phyloP scores from a whole-genome alignment of 2,329 filamentous ascomycete species.

The Paecilomyces variotii region DNA sequence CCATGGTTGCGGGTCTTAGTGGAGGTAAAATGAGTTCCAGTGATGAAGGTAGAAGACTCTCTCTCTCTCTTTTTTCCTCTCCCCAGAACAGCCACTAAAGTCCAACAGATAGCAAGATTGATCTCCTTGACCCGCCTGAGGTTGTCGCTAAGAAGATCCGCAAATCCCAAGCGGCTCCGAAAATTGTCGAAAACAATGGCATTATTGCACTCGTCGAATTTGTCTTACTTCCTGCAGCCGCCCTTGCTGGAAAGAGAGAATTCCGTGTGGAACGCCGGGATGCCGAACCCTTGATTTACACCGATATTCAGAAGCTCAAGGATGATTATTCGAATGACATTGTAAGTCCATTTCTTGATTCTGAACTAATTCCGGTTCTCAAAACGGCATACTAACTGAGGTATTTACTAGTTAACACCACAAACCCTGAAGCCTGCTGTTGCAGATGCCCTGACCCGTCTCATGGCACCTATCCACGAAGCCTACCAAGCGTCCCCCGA shows the following conservation, averaged over 20 bases:
- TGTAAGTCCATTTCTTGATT: slow-evolving; percentile 39
- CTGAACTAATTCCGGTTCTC: neutral
- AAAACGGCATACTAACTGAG: slow-evolving; percentile 4
- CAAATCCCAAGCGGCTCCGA: slow-evolving; percentile 73
- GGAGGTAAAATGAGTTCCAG: slow-evolving; percentile 83
- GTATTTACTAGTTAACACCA: slow-evolving; percentile 58
- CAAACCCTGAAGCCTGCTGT: slow-evolving; percentile 84
- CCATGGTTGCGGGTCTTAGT: slow-evolving; percentile 79
- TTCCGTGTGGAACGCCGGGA: slow-evolving; percentile 60
- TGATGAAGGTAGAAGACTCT: slow-evolving; percentile 34
- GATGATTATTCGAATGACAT: slow-evolving; percentile 74
- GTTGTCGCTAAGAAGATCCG: slow-evolving; percentile 71
- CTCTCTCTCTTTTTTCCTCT: neutral
- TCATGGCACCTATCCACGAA: slow-evolving; percentile 69
- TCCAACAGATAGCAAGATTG: slow-evolving; percentile 70
- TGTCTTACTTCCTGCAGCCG: slow-evolving; percentile 66
- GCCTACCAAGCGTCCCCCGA: slow-evolving; percentile 63
- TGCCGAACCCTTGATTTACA: slow-evolving; percentile 74
- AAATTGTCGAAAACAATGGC: slow-evolving; percentile 75
- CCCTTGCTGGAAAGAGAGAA: slow-evolving; percentile 41
- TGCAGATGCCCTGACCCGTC: slow-evolving; percentile 60
- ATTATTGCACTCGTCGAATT: slow-evolving; percentile 79
- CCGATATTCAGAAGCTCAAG: slow-evolving; percentile 63
- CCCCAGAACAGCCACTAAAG: neutral
- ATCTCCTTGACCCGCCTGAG: slow-evolving; percentile 75